Evolutionary conservation across 202 grass and related monocot genomes (phyloP).

Genomic region (Brachypodium distachyon): DNA sequence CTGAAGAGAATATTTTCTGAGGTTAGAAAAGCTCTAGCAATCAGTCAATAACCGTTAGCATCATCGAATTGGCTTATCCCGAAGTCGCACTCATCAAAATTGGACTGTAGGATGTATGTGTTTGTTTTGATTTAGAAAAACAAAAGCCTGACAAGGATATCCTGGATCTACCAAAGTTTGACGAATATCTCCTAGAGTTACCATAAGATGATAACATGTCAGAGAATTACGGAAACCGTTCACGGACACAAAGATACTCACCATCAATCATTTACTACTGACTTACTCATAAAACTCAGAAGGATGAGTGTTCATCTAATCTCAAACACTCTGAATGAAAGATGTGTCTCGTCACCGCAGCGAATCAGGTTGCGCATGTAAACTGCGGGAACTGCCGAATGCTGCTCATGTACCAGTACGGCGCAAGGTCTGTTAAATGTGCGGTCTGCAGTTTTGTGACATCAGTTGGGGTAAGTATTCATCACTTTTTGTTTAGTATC

Average conservation of each 20-base stretch:
- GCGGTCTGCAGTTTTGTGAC: constrained; percentile 95
- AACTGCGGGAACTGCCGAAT: constrained; percentile 93
- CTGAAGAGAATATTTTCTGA: constrained; percentile 13
- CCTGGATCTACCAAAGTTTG: neutral
- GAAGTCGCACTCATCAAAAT: constrained; percentile 30
- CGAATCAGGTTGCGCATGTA: constrained; percentile 96
- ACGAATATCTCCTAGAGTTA: constrained; percentile 20
- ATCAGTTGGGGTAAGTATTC: constrained; percentile 61
- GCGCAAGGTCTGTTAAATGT: constrained; percentile 94
- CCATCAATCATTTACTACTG: no score
- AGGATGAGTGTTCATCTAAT: neutral
- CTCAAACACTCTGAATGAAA: neutral
- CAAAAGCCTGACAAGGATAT: constrained; percentile 11
- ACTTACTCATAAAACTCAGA: no score
- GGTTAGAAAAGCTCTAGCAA: neutral
- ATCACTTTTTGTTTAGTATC: neutral
- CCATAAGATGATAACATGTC: neutral
- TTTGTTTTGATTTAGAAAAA: constrained; percentile 24
- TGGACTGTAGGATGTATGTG: neutral
- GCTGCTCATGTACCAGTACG: constrained; percentile 99
- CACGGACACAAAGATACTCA: neutral
- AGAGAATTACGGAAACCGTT: neutral
- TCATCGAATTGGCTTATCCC: constrained; percentile 16
- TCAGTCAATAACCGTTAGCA: constrained; percentile 16
- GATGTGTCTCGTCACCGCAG: constrained; percentile 32